Evolutionary conservation across 768 basidiomycete genomes (phyloP), one percentile per base, ranked within the genome.

Genomic region (Tubosaeta brunneosetosa): DNA sequence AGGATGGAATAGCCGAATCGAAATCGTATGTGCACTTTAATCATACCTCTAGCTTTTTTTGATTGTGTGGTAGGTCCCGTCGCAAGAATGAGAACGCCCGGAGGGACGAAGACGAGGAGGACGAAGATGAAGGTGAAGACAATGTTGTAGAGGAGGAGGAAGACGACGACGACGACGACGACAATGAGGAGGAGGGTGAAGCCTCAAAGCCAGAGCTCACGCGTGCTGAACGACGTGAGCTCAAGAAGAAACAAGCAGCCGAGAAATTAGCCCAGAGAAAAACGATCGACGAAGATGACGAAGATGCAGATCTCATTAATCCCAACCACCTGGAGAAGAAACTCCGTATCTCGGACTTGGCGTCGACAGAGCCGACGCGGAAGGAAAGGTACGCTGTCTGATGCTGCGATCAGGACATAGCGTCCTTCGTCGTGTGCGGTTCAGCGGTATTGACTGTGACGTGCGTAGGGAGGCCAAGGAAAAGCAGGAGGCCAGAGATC

Each of bases 401-500:
- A 44, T 34, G 27, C 33, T 34, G 6, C n/a, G n/a, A 49, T 49
- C 31, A 4, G 25, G 42, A 47, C 12, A 36, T 52, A 26, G 43
- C 8, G 25, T 29, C 26, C 57, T 22, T 48, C 12, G 13, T 47
- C 0, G 13, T 26, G 16, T 32, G 31, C 2, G 26, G 19, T 19
- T 31, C 10, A 32, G 52, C 19, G n/a, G 1, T 6, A 26, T 44
- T 52, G 14, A 52, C 29, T 10, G 13, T 33, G 17, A 27, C 37
- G 9, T 9, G 19, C 31, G 13, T 22, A 94, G 94, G 58, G 94
- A 97, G 65, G 85, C 84, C 64, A 93, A 94, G 66, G 92, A 94
- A 71, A 94, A 93, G 74, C 79, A 88, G 61, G 92, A 93, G 1
- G 90, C 92, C 2, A 82, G 90, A 65, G 91, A 92, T 26, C 75